Base-by-base conservation (phyloP, 2,329 filamentous ascomycete species). In the Ophiocordyceps sinensis region DNA sequence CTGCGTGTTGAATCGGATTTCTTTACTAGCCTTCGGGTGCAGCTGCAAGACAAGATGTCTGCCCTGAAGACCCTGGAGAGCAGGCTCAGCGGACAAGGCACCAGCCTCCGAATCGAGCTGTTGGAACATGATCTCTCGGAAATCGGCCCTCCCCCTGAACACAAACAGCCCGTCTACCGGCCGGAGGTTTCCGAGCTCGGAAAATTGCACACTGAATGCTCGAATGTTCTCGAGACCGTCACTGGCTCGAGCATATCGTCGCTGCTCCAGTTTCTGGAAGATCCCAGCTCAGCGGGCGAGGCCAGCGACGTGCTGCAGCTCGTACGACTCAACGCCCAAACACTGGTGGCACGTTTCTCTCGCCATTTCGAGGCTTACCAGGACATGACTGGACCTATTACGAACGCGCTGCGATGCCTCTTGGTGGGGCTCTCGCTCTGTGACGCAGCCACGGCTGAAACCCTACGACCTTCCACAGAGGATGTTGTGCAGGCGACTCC, bases 191-290 rank as follows among this genome's bases (percentile, higher is more conserved):
- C 83, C 0, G 74, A 85, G 49, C 67, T 94, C 11, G 64, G 70
- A 41, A 66, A 79, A 36, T 64, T 96, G 4, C 87, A 95, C 50
- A 82, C 81, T 9, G 86, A 95, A 50, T 89, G 96, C 51, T 75
- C 72, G 40, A 88, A 84, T 45, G 62, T 93, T 23, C 62, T 93
- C 34, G 81, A 78, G 45, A 68, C 73, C n/a, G 62, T 81, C 14
- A 62, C 79, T 19, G 65, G 68, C 15, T 61, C 64, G 41, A 60
- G 70, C 28, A 53, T 73, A 17, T 57, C 63, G 30, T 51, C 54
- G 0, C 60, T 61, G 1, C 53, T 56, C 28, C 47, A 50, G 30
- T 51, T 43, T 17, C 49, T 53, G 15, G 51, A 50, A 7, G 49
- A 46, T 11, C 10, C 26, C 15, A 45, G 49, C 37, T 44, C 50